Conservation (phyloP, 306 rosid genomes). For the Lathyrus aphaca region DNA sequence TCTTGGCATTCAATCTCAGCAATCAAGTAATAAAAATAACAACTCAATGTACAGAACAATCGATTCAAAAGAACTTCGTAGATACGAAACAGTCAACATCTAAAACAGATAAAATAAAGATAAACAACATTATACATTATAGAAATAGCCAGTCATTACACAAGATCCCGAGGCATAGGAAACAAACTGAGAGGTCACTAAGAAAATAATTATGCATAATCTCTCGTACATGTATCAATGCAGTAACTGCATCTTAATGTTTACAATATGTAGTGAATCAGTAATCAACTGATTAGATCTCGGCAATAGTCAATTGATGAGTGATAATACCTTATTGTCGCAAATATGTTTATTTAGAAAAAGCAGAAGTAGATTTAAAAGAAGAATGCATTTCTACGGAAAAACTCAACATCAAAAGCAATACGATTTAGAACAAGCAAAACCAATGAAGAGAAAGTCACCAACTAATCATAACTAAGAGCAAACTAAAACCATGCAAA, state of each 20-base stretch:
- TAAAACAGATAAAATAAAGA: slow-evolving; percentile 13
- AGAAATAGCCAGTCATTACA: background rate
- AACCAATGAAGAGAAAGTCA: slow-evolving; percentile 1
- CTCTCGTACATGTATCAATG: background rate
- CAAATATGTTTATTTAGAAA: background rate
- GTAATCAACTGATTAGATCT: background rate
- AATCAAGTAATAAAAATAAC: background rate
- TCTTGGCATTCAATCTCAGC: background rate
- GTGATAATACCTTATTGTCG: background rate
- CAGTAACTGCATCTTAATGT: background rate
- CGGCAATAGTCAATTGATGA: slow-evolving; percentile 6
- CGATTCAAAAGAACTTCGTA: slow-evolving; percentile 8
- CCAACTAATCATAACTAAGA: background rate
- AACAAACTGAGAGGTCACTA: background rate
- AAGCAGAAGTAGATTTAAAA: background rate
- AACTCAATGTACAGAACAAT: slow-evolving; percentile 15
- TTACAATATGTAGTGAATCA: background rate
- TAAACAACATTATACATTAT: slow-evolving; percentile 1
- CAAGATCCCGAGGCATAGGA: background rate
- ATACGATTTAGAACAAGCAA: slow-evolving; percentile 13
- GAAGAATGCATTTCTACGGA: background rate
- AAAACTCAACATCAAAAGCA: slow-evolving; percentile 5
- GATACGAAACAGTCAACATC: slow-evolving; percentile 23
- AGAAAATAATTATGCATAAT: background rate
- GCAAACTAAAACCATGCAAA: background rate